These are phyloP conservation scores for Porcisia deanei DNA, from an alignment of 208 protist genomes.

Conservation along the genomic window DNA sequence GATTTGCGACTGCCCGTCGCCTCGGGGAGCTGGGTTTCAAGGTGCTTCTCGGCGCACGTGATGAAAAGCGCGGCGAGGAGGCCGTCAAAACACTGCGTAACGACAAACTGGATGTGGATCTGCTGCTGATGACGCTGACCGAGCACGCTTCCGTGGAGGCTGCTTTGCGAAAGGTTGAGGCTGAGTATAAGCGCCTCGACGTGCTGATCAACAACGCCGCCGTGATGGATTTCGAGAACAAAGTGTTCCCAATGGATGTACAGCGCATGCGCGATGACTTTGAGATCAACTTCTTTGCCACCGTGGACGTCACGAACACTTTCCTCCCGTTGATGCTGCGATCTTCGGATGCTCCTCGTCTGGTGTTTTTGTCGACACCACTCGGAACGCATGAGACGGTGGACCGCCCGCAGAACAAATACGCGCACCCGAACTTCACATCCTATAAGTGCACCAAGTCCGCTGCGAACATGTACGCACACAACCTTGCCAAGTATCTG, in stretches of 20 bases:
- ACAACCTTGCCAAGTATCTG: slow-evolving; percentile 76
- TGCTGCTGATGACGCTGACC: slow-evolving; percentile 53
- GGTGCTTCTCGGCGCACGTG: slow-evolving; percentile 77
- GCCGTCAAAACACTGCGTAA: slow-evolving; percentile 45
- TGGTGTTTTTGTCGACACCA: slow-evolving; percentile 78
- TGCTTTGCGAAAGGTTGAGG: slow-evolving; percentile 46
- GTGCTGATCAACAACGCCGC: slow-evolving; percentile 86
- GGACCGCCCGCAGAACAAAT: slow-evolving; percentile 57
- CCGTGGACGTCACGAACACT: slow-evolving; percentile 67
- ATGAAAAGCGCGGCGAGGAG: slow-evolving; percentile 48
- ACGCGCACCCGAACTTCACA: slow-evolving; percentile 31
- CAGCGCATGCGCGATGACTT: slow-evolving; percentile 46
- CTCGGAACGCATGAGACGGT: slow-evolving; percentile 62
- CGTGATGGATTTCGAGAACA: slow-evolving; percentile 41
- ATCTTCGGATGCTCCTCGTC: slow-evolving; percentile 55
- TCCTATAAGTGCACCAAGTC: slow-evolving; percentile 76
- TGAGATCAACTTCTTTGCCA: slow-evolving; percentile 73
- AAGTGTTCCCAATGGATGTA: slow-evolving; percentile 52
- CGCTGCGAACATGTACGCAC: slow-evolving; percentile 83
- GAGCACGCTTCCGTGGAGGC: slow-evolving; percentile 50
- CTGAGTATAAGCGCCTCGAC: slow-evolving; percentile 53
- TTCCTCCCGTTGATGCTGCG: slow-evolving; percentile 66
- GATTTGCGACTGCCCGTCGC: slow-evolving; percentile 65
- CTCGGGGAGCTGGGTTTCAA: slow-evolving; percentile 65
- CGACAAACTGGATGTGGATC: slow-evolving; percentile 48